Evolutionary conservation across 768 basidiomycete genomes (phyloP).

Genomic region (Ramaria sp.): DNA sequence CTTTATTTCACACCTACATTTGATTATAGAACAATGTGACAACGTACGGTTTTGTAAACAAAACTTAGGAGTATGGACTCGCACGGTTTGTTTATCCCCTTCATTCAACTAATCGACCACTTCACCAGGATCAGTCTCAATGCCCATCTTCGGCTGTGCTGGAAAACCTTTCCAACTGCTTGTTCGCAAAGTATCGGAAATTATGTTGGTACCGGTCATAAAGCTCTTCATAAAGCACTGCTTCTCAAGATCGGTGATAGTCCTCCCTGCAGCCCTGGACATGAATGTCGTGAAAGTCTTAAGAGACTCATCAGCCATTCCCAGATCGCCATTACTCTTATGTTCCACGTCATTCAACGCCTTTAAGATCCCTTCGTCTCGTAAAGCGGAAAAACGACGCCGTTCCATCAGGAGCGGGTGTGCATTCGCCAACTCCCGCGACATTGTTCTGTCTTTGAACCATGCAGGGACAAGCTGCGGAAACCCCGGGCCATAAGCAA

Average conservation of each 20-base stretch:
- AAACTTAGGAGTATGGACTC: no score
- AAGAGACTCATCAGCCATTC: not conserved
- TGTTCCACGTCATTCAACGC: not conserved
- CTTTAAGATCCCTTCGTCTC: not conserved
- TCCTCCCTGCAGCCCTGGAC: not conserved
- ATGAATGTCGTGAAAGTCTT: constrained; percentile 1
- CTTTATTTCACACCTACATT: no score
- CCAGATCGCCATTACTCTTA: not conserved
- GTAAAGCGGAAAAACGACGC: constrained; percentile 3
- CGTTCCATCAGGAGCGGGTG: constrained; percentile 1
- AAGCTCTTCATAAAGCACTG: not conserved
- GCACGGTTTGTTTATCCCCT: not conserved
- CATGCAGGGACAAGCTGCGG: constrained; percentile 11
- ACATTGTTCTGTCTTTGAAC: constrained; percentile 8
- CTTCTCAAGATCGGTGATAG: not conserved
- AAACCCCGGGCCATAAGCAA: not conserved
- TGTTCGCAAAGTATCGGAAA: not conserved
- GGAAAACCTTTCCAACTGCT: constrained; percentile 8
- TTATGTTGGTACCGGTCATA: not conserved
- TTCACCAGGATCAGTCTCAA: constrained; percentile 8
- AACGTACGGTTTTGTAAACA: no score
- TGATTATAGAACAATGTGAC: no score
- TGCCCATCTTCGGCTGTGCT: not conserved
- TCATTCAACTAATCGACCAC: not conserved
- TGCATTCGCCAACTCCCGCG: not conserved